phyloP scores from a whole-genome alignment of 371 early-diverging fungal species.

The Sporodiniella umbellata region DNA sequence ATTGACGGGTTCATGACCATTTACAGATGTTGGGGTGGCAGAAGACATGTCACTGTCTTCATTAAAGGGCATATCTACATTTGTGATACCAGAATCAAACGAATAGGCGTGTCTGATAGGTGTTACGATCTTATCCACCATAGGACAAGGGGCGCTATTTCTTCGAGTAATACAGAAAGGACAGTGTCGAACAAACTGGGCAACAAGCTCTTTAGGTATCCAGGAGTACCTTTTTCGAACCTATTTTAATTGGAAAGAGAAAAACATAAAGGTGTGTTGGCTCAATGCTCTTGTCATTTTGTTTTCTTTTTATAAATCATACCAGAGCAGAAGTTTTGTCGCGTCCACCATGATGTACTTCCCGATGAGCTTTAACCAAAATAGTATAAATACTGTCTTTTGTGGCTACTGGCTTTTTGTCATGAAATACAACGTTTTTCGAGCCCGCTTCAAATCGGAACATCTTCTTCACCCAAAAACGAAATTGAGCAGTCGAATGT shows the following conservation, averaged over 20 bases:
- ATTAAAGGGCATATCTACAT: conserved; percentile 16
- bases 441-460: conserved; percentile 45
- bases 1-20: conserved; percentile 20
- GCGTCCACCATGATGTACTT: conserved; percentile 62
- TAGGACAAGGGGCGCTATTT: conserved; percentile 24
- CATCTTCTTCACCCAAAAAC: conserved; percentile 69
- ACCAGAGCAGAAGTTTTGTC: conserved; percentile 66
- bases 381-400: conserved; percentile 59
- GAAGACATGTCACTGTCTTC: conserved; percentile 24
- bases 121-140: conserved; percentile 16
- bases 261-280: not conserved
- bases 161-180: conserved; percentile 33
- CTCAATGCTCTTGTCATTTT: not conserved
- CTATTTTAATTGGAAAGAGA: conserved; percentile 16
- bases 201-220: conserved; percentile 36
- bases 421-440: conserved; percentile 50
- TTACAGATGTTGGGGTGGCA: conserved; percentile 20
- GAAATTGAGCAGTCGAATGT: conserved; percentile 38
- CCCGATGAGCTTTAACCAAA: conserved; percentile 54
- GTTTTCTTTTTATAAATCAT: conserved; percentile 3
- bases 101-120: conserved; percentile 13
- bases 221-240: conserved; percentile 33
- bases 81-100: conserved; percentile 14
- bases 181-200: conserved; percentile 34
- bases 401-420: conserved; percentile 59